These are phyloP conservation scores for Verticillium longisporum DNA, from an alignment of 2,329 filamentous ascomycete genomes.

Conservation along the genomic window DNA sequence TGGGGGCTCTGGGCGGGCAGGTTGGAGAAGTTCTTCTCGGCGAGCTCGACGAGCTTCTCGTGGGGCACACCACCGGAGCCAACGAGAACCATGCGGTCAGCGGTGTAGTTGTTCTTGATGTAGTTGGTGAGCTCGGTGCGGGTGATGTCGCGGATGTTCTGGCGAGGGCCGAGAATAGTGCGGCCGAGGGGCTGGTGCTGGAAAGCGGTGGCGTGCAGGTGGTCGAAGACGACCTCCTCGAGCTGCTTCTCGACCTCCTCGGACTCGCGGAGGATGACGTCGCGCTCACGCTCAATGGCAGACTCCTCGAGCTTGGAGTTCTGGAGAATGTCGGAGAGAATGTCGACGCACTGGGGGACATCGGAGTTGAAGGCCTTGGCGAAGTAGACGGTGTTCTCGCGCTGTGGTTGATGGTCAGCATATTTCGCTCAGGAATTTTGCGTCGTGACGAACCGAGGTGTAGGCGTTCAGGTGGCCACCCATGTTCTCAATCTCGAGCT, in stretches of 20 bases:
- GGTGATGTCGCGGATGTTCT: slow-evolving; percentile 97
- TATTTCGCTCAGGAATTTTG: neutral
- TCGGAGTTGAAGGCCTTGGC: slow-evolving; percentile 98
- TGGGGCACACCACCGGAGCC: slow-evolving; percentile 92
- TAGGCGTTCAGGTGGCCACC: slow-evolving; percentile 98
- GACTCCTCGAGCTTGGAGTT: slow-evolving; percentile 94
- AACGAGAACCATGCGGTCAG: slow-evolving; percentile 98
- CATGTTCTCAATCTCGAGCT: slow-evolving; percentile 99
- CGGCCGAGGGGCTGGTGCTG: slow-evolving; percentile 93
- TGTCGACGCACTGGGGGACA: slow-evolving; percentile 93
- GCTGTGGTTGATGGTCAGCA: slow-evolving; percentile 39
- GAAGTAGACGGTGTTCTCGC: slow-evolving; percentile 99
- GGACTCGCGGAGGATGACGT: slow-evolving; percentile 97
- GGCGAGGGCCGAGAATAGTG: slow-evolving; percentile 92
- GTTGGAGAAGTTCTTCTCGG: slow-evolving; percentile 87
- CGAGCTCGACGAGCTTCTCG: slow-evolving; percentile 87
- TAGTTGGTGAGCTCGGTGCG: slow-evolving; percentile 87
- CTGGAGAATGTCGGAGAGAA: slow-evolving; percentile 97
- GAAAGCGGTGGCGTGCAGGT: slow-evolving; percentile 96
- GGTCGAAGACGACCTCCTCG: slow-evolving; percentile 98
- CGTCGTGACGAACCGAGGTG: slow-evolving; percentile 70
- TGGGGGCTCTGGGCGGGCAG: slow-evolving; percentile 71
- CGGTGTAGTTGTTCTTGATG: slow-evolving; percentile 99
- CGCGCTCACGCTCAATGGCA: slow-evolving; percentile 94
- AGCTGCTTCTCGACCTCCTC: slow-evolving; percentile 99